A percentile compares a stretch with the other conserved stretches of the same genome.
Evolutionary conservation across 345 rosid genomes (phyloP).

Genomic region (Durio zibethinus): DNA sequence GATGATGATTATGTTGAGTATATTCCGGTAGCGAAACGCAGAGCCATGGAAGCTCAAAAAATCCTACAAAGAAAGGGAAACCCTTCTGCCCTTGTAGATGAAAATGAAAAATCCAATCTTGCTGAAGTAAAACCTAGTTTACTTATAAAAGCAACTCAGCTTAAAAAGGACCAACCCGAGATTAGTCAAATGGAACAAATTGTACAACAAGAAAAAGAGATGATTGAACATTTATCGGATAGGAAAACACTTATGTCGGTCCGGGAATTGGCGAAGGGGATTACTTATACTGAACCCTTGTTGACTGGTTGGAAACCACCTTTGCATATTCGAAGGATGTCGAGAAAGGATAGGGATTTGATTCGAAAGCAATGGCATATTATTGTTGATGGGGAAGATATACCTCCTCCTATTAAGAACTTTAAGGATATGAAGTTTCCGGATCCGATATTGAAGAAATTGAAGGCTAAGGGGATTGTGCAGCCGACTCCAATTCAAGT

Average conservation of each 20-base stretch:
- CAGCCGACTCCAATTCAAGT: conserved; percentile 96
- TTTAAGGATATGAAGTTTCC: conserved; percentile 89
- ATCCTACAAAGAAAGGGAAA: conserved; percentile 78
- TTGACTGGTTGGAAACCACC: conserved; percentile 93
- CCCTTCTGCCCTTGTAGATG: conserved; percentile 56
- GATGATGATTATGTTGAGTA: conserved; percentile 76
- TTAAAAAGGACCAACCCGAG: conserved; percentile 79
- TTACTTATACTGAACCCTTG: conserved; percentile 71
- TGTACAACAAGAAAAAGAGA: conserved; percentile 87
- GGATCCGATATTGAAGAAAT: conserved; percentile 53
- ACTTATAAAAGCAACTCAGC: conserved; percentile 85
- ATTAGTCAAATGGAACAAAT: conserved; percentile 73
- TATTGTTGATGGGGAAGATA: conserved; percentile 81
- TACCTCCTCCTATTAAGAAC: conserved; percentile 77
- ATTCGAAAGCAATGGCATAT: conserved; percentile 92
- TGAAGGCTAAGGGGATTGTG: conserved; percentile 81
- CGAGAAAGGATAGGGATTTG: conserved; percentile 51
- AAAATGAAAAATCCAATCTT: conserved; percentile 54
- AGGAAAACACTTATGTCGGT: conserved; percentile 83
- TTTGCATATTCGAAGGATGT: conserved; percentile 57
- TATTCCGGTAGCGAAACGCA: conserved; percentile 75
- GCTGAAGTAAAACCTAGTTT: conserved; percentile 82
- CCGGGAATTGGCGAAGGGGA: conserved; percentile 88
- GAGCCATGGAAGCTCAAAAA: conserved; percentile 69
- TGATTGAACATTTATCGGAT: conserved; percentile 83